Percentiles rank a stretch among this genome's conserved stretches.
Evolutionary conservation across 768 basidiomycete genomes (phyloP).

Genomic region (Pulveroboletus sp.): DNA sequence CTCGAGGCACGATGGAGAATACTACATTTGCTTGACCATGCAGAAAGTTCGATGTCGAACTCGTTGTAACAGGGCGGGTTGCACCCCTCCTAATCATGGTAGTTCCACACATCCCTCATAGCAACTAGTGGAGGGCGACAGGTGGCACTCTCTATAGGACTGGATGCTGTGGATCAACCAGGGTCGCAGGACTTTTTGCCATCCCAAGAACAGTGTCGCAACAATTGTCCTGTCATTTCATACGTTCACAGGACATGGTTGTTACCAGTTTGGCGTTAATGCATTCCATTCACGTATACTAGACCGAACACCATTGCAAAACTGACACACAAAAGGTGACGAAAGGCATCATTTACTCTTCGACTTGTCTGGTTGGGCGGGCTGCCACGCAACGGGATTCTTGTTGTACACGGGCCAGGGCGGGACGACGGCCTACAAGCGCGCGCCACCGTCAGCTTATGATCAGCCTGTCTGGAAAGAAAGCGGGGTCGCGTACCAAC

Average conservation of each 20-base stretch:
- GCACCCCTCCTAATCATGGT: too few relatives aligned
- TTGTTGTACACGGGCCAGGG: conserved; percentile 54
- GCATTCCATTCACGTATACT: not conserved
- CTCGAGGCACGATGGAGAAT: too few relatives aligned
- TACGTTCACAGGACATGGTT: not conserved
- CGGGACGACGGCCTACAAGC: conserved; percentile 52
- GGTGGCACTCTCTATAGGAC: too few relatives aligned
- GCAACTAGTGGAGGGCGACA: too few relatives aligned
- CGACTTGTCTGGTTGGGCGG: conserved; percentile 18
- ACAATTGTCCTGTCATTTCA: not conserved
- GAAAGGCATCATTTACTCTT: conserved; percentile 19
- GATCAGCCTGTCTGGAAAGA: too few relatives aligned
- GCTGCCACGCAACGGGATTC: conserved; percentile 22
- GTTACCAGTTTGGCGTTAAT: too few relatives aligned
- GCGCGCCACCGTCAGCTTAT: conserved; percentile 1
- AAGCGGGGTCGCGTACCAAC: conserved; percentile 13
- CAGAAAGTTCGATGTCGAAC: too few relatives aligned
- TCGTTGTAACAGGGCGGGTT: too few relatives aligned
- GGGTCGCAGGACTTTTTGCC: too few relatives aligned
- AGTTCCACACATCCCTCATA: too few relatives aligned
- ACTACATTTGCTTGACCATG: too few relatives aligned
- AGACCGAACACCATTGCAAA: not conserved
- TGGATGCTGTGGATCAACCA: too few relatives aligned
- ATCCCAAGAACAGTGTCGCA: not conserved
- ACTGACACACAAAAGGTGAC: not conserved